Conservation (phyloP, 495 filamentous ascomycete species). For the Penicillium odoratum region DNA sequence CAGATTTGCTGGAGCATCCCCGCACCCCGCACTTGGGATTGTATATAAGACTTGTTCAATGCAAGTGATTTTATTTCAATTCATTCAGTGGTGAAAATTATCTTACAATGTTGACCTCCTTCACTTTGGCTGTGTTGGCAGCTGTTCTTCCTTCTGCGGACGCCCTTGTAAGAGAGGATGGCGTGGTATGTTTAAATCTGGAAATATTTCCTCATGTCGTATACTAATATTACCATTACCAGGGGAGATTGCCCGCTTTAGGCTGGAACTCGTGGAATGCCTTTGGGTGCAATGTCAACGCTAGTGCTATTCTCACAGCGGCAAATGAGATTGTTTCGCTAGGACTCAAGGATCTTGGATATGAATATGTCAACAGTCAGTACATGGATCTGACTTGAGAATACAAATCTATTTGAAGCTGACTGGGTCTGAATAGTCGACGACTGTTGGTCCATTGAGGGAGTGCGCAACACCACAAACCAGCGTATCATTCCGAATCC, state of each 20-base stretch:
- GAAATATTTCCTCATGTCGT: neutral
- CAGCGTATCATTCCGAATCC: conserved; percentile 55
- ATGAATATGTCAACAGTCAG: conserved; percentile 62
- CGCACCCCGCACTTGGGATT: conserved; percentile 11
- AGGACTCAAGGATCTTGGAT: conserved; percentile 63
- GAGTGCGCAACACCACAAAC: conserved; percentile 45
- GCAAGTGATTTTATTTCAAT: too few species aligned
- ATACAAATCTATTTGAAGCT: neutral
- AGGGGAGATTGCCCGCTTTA: conserved; percentile 54
- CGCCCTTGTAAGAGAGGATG: conserved; percentile 30
- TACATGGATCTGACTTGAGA: too few species aligned
- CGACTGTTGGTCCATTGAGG: conserved; percentile 65
- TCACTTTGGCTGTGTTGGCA: conserved; percentile 19
- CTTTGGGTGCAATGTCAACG: conserved; percentile 56
- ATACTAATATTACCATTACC: neutral
- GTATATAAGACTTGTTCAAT: neutral
- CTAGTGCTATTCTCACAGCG: conserved; percentile 50
- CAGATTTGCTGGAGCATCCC: conserved; percentile 10
- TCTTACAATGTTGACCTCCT: conserved; percentile 5
- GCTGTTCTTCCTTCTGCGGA: conserved; percentile 17
- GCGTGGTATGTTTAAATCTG: conserved; percentile 22
- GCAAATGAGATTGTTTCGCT: conserved; percentile 50
- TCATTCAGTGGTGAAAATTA: too few species aligned
- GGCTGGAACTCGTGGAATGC: conserved; percentile 66
- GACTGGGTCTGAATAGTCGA: conserved; percentile 29